These are phyloP conservation scores for Monosporascus cannonballus DNA, from an alignment of 2,329 filamentous ascomycete species.

Conservation along the genomic window DNA sequence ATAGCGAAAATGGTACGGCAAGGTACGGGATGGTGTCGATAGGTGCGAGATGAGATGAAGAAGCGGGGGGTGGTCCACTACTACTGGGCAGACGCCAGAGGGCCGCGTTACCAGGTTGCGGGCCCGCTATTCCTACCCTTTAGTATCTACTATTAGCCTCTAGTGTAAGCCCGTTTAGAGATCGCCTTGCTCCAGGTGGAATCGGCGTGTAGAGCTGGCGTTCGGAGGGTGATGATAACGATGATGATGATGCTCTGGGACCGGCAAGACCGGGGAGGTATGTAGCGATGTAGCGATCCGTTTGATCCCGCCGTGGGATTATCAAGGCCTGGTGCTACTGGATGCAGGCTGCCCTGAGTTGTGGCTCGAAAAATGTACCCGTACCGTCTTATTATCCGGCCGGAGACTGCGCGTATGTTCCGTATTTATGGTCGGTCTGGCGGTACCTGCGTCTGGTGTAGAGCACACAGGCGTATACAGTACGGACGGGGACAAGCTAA, in stretches of 20 bases:
- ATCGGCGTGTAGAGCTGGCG: background rate
- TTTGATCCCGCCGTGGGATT: background rate
- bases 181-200: conserved; percentile 25
- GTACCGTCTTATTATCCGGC: background rate
- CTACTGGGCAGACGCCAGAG: background rate
- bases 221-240: too few relatives aligned
- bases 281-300: background rate
- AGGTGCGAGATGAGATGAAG: conserved; percentile 6
- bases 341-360: background rate
- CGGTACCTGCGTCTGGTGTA: background rate
- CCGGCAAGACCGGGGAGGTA: background rate
- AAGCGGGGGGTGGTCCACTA: conserved; percentile 7
- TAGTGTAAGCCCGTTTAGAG: conserved; percentile 22
- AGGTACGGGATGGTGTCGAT: conserved; percentile 4
- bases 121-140: background rate
- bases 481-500: too few relatives aligned
- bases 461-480: background rate
- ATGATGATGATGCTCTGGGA: too few relatives aligned
- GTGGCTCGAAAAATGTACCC: background rate
- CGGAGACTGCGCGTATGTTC: background rate
- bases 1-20: background rate
- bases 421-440: background rate
- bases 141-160: conserved; percentile 2
- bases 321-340: background rate
- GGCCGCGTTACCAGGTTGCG: background rate